Percentiles rank a stretch among this genome's conserved stretches.
Evolutionary conservation across 192 early-diverging fungal species (phyloP).

Genomic region (Anaeromyces robustus): DNA sequence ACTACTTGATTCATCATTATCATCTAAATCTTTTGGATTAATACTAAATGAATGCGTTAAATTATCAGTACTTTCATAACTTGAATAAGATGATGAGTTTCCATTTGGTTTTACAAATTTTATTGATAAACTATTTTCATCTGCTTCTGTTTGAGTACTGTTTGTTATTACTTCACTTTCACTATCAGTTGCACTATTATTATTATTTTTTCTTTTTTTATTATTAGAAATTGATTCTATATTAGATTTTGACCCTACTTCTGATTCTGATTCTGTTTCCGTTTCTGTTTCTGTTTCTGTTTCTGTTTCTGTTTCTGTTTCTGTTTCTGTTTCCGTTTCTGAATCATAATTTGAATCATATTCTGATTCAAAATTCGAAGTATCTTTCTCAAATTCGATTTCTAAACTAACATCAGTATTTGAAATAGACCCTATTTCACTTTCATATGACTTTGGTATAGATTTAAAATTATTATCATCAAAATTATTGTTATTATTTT

Average conservation of each 20-base stretch:
- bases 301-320: neutral
- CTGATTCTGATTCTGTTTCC: neutral
- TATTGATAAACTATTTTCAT: neutral
- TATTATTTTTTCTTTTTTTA: too few relatives aligned
- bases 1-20: neutral
- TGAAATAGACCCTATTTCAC: neutral
- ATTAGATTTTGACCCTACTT: neutral
- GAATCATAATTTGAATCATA: neutral
- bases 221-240: too few relatives aligned
- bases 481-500: too few relatives aligned
- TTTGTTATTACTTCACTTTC: neutral
- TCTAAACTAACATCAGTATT: neutral
- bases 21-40: neutral
- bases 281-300: neutral
- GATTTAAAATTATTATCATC: neutral
- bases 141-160: neutral
- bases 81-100: neutral
- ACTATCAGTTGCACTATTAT: too few relatives aligned
- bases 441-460: neutral
- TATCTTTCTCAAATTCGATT: neutral
- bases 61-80: neutral
- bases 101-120: neutral
- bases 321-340: neutral
- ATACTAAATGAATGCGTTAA: neutral
- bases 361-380: neutral